Percentiles rank a stretch among this genome's conserved stretches.
phyloP scores from a whole-genome alignment of 2,329 filamentous ascomycete species.

The Phaeosphaeria sp. region DNA sequence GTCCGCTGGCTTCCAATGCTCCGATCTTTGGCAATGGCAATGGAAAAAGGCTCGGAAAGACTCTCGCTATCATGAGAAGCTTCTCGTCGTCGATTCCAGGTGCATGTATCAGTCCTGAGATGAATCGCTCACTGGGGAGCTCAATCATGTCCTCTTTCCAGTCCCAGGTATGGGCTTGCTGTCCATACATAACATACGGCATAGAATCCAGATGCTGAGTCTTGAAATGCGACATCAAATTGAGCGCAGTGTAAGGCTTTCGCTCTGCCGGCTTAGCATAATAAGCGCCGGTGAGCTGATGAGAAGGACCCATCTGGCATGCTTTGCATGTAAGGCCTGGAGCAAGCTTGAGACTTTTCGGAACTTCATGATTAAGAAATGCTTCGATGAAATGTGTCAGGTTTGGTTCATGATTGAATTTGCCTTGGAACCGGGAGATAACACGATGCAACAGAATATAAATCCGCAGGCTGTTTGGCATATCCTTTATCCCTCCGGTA shows the following conservation, averaged over 20 bases:
- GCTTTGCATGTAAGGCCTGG: slow-evolving; percentile 53
- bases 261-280: slow-evolving; percentile 48
- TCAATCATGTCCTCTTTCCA: slow-evolving; percentile 69
- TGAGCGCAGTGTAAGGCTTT: slow-evolving; percentile 55
- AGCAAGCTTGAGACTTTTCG: slow-evolving; percentile 53
- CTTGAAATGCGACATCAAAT: slow-evolving; percentile 66
- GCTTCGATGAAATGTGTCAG: slow-evolving; percentile 62
- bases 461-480: slow-evolving; percentile 68
- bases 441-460: slow-evolving; percentile 70
- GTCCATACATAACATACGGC: slow-evolving; percentile 30
- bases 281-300: slow-evolving; percentile 35
- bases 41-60: slow-evolving; percentile 56
- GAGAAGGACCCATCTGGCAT: slow-evolving; percentile 41
- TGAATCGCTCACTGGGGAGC: slow-evolving; percentile 59
- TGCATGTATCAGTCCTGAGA: slow-evolving; percentile 57
- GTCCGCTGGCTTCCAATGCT: slow-evolving; percentile 37
- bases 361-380: slow-evolving; percentile 49
- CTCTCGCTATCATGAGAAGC: slow-evolving; percentile 58
- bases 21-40: slow-evolving; percentile 53
- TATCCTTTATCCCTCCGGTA: slow-evolving; percentile 64
- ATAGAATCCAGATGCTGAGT: slow-evolving; percentile 58
- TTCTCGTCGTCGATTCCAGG: slow-evolving; percentile 65
- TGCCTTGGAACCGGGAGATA: slow-evolving; percentile 62
- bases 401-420: slow-evolving; percentile 64
- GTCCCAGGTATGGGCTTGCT: slow-evolving; percentile 46